Conservation (phyloP, 208 protist genomes). For the Trypanosomatidae sp. region DNA sequence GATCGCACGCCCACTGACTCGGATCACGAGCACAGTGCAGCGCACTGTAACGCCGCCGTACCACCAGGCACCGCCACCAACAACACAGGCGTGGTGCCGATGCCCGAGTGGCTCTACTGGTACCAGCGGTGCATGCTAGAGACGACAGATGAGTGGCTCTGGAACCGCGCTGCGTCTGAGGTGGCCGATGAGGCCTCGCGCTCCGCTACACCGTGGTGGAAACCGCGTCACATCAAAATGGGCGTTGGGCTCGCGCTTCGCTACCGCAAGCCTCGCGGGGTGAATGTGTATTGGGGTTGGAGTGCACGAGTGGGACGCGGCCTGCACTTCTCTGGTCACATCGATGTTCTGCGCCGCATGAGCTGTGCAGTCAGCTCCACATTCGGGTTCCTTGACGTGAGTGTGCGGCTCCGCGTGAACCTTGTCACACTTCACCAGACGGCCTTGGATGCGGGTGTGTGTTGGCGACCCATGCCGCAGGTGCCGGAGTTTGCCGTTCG, state of each 20-base stretch:
- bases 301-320: conserved; percentile 45
- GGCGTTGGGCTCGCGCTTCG: conserved; percentile 64
- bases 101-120: conserved; percentile 23
- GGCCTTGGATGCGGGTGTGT: conserved; percentile 56
- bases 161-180: conserved; percentile 20
- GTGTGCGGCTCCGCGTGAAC: conserved; percentile 68
- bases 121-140: conserved; percentile 25
- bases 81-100: neutral
- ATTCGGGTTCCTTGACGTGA: conserved; percentile 43
- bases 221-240: conserved; percentile 51
- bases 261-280: conserved; percentile 66
- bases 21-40: neutral
- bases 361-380: conserved; percentile 60
- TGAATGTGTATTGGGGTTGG: conserved; percentile 77
- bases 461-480: conserved; percentile 45
- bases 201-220: conserved; percentile 36
- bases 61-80: neutral
- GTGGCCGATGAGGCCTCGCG: conserved; percentile 13
- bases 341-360: conserved; percentile 73
- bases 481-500: conserved; percentile 36
- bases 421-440: conserved; percentile 78
- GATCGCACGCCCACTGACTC: neutral
- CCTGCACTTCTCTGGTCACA: conserved; percentile 50
- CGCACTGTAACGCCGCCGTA: neutral
- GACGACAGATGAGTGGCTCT: conserved; percentile 32